A percentile compares a stretch with the other conserved stretches of the same genome.
These are phyloP conservation scores for Aspergillus ruber DNA, from an alignment of 2,329 filamentous ascomycete species.

Conservation along the genomic window DNA sequence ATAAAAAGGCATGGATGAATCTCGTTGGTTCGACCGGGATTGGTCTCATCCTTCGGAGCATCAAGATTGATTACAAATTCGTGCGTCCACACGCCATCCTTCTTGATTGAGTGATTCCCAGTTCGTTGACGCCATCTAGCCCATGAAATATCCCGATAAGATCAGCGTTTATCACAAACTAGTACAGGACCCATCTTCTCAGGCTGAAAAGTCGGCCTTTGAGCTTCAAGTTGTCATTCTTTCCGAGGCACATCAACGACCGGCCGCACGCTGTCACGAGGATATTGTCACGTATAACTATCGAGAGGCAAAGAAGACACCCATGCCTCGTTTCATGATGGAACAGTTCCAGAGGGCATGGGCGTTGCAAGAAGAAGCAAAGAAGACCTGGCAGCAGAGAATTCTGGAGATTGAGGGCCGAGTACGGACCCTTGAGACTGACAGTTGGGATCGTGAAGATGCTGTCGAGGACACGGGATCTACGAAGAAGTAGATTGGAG, in stretches of 20 bases:
- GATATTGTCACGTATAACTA: slow-evolving; percentile 78
- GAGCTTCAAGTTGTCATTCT: slow-evolving; percentile 58
- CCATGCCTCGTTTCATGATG: slow-evolving; percentile 56
- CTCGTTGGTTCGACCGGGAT: slow-evolving; percentile 60
- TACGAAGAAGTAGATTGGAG: slow-evolving; percentile 11
- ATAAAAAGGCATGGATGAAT: slow-evolving; percentile 60
- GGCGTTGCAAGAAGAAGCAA: slow-evolving; percentile 56
- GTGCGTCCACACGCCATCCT: slow-evolving; percentile 44
- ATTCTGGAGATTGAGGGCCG: slow-evolving; percentile 53
- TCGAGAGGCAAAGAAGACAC: slow-evolving; percentile 47
- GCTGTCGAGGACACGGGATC: slow-evolving; percentile 65
- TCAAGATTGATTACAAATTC: slow-evolving; percentile 82
- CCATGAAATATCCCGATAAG: slow-evolving; percentile 75
- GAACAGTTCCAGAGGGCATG: slow-evolving; percentile 55
- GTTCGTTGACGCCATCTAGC: slow-evolving; percentile 42
- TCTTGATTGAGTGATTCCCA: background rate
- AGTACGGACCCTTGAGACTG: slow-evolving; percentile 59
- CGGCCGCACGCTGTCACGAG: slow-evolving; percentile 68
- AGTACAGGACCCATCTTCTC: slow-evolving; percentile 42
- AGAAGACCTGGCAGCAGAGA: slow-evolving; percentile 45
- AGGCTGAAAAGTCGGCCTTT: slow-evolving; percentile 26
- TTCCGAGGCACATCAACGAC: slow-evolving; percentile 66
- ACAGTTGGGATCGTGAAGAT: slow-evolving; percentile 66
- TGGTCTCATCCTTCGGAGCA: slow-evolving; percentile 72
- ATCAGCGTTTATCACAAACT: slow-evolving; percentile 82